Conservation (phyloP, 495 filamentous ascomycete genomes). For the Daldinia concentrica region DNA sequence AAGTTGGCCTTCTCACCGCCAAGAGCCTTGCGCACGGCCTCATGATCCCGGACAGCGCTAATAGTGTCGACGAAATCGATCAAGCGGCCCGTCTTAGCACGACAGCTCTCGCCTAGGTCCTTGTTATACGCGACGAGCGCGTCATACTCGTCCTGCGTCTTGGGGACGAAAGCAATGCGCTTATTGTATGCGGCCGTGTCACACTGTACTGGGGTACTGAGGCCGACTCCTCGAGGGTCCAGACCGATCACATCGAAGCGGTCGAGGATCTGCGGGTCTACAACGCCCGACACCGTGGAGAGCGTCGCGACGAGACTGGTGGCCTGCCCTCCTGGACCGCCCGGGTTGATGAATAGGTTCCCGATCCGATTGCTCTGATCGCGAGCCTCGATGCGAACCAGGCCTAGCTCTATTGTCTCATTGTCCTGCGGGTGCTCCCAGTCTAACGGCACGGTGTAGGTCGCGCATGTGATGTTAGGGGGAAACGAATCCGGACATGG, state of each 20-base stretch:
- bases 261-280: conserved; percentile 41
- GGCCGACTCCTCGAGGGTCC: conserved; percentile 48
- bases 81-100: conserved; percentile 47
- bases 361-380: conserved; percentile 46
- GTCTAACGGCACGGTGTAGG: conserved; percentile 41
- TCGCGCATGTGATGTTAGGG: conserved; percentile 34
- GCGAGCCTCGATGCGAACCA: conserved; percentile 41
- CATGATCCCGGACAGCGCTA: conserved; percentile 53
- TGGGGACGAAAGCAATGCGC: conserved; percentile 46
- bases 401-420: conserved; percentile 43
- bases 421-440: conserved; percentile 31
- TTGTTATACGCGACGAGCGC: conserved; percentile 47
- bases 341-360: conserved; percentile 52
- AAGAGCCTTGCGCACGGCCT: conserved; percentile 54
- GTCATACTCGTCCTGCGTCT: conserved; percentile 44
- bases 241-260: conserved; percentile 47
- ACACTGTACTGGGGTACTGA: conserved; percentile 53
- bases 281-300: background rate
- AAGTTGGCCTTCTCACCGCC: conserved; percentile 45
- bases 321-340: conserved; percentile 49
- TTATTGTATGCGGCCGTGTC: conserved; percentile 49
- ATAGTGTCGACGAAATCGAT: conserved; percentile 54
- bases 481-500: conserved; percentile 37
- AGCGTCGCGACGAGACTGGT: conserved; percentile 26
- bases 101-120: conserved; percentile 50